Conservation (phyloP, 176 grass and related monocot genomes). For the Rhynchospora breviuscula region DNA sequence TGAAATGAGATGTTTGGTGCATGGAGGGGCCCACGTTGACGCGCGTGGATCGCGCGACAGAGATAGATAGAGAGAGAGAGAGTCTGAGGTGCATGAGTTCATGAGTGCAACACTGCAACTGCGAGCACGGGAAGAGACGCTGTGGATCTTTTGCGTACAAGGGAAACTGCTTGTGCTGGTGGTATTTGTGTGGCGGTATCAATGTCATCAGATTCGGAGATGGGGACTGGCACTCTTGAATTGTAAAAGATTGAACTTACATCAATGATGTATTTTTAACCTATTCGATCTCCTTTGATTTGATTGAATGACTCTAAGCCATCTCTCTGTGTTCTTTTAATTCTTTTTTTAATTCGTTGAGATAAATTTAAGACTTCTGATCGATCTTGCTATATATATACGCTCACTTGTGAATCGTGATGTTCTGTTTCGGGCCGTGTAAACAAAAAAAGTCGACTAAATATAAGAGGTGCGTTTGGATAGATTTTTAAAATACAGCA, state of each 20-base stretch:
- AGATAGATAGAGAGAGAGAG: background rate
- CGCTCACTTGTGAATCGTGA: background rate
- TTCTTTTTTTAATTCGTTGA: background rate
- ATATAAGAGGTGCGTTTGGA: too few relatives aligned
- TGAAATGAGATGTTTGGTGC: background rate
- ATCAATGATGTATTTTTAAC: too few relatives aligned
- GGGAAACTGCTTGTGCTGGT: background rate
- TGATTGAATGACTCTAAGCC: background rate
- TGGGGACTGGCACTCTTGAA: too few relatives aligned
- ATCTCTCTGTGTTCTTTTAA: too few relatives aligned
- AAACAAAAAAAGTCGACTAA: too few relatives aligned
- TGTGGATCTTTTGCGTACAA: background rate
- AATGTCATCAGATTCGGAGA: too few relatives aligned
- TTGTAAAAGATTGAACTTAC: too few relatives aligned
- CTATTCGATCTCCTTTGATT: background rate
- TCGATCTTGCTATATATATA: background rate
- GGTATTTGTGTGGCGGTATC: too few relatives aligned
- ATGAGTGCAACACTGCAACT: conserved; percentile 13
- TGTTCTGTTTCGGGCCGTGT: too few relatives aligned
- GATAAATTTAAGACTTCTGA: background rate
- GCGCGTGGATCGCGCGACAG: conserved; percentile 31
- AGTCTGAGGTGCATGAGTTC: conserved; percentile 14
- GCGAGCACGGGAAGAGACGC: background rate
- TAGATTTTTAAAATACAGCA: too few relatives aligned
- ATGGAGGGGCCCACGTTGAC: conserved; percentile 19